These are phyloP conservation scores for Backusella macrospora DNA, from an alignment of 192 early-diverging fungal species.

Conservation along the genomic window DNA sequence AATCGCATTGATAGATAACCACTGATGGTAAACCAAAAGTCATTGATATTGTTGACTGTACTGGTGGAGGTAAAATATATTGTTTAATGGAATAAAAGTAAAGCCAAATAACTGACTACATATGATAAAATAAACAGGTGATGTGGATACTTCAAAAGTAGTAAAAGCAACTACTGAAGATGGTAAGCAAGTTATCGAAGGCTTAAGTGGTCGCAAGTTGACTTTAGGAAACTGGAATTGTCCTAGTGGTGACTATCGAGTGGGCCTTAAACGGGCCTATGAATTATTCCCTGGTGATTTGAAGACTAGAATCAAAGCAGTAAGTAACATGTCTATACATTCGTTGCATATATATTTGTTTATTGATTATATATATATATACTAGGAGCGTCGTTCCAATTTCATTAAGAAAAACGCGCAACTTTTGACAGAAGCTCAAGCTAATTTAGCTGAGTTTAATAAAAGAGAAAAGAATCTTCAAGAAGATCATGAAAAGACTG, in stretches of 20 bases:
- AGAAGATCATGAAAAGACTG: conserved; percentile 47
- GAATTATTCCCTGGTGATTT: conserved; percentile 74
- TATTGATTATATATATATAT: background rate
- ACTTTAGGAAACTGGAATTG: conserved; percentile 75
- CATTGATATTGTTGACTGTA: conserved; percentile 93
- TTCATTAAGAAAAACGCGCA: conserved; percentile 51
- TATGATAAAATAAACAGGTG: conserved; percentile 46
- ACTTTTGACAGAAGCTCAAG: conserved; percentile 47
- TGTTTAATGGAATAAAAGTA: background rate
- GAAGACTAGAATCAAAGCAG: conserved; percentile 50
- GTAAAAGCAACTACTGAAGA: conserved; percentile 55
- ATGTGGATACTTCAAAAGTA: conserved; percentile 64
- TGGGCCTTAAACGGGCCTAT: conserved; percentile 79
- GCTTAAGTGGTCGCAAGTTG: conserved; percentile 77
- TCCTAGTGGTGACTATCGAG: conserved; percentile 80
- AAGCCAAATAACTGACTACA: background rate
- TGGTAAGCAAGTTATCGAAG: conserved; percentile 55
- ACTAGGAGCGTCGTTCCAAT: conserved; percentile 50
- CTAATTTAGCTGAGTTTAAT: conserved; percentile 52
- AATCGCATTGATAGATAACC: conserved; percentile 52
- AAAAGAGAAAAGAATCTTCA: conserved; percentile 34
- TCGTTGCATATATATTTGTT: background rate
- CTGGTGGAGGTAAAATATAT: conserved; percentile 63
- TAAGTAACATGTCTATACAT: conserved; percentile 29
- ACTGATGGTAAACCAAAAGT: conserved; percentile 91